phyloP scores from a whole-genome alignment of 768 basidiomycete species.

The Xerocomellus intermedius region DNA sequence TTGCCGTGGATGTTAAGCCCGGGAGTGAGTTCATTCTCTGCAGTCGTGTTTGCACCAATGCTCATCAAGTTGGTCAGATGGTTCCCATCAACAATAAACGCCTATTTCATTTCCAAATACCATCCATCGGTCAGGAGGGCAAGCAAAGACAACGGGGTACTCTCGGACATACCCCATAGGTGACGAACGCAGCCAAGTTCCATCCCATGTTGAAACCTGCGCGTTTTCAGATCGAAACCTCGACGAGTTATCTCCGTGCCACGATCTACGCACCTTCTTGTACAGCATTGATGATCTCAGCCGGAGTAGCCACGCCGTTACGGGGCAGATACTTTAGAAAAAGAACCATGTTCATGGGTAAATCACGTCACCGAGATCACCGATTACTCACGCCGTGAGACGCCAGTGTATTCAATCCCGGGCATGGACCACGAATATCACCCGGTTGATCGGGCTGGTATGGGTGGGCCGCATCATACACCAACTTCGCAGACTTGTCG shows the following conservation, averaged over 20 bases:
- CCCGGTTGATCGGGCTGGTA: conserved; percentile 9
- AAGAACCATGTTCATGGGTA: neutral
- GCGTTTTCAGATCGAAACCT: neutral
- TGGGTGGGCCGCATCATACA: conserved; percentile 19
- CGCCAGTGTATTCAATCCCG: conserved; percentile 25
- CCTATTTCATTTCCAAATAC: conserved; percentile 1
- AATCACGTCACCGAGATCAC: neutral
- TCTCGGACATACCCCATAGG: conserved; percentile 21
- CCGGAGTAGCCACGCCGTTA: conserved; percentile 21
- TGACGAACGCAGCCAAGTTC: conserved; percentile 18
- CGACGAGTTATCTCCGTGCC: neutral
- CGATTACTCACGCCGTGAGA: conserved; percentile 23
- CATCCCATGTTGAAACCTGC: conserved; percentile 27
- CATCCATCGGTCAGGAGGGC: neutral
- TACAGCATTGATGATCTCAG: conserved; percentile 22
- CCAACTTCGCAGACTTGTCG: conserved; percentile 24
- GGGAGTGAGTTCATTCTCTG: conserved; percentile 5
- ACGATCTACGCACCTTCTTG: conserved; percentile 17
- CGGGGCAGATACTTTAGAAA: conserved; percentile 17
- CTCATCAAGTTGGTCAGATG: conserved; percentile 28
- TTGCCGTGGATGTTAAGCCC: conserved; percentile 24
- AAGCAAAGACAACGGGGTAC: neutral
- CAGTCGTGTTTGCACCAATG: conserved; percentile 24
- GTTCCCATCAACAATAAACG: conserved; percentile 27
- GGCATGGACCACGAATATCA: conserved; percentile 27